phyloP scores from a whole-genome alignment of 1,139 yeast species.

The Geotrichum phurueaensis region DNA sequence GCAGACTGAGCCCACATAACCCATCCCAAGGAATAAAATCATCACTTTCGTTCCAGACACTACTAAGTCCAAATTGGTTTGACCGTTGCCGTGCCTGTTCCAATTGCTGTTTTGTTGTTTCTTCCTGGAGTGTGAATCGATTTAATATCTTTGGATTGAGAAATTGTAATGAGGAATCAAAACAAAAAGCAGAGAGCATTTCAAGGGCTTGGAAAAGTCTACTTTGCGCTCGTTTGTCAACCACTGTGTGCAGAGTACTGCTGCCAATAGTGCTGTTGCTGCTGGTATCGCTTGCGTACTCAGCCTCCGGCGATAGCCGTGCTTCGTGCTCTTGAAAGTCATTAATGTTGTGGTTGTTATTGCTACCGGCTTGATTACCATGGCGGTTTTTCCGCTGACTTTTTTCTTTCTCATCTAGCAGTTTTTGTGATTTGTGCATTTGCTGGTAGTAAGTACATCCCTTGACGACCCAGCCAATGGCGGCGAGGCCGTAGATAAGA shows the following conservation, averaged over 20 bases:
- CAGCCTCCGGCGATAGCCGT: not conserved
- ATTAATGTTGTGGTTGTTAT: not conserved
- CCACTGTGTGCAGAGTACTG: not conserved
- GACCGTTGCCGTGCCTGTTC: not conserved
- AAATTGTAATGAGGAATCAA: not conserved
- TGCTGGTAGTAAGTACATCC: slow-evolving; percentile 9
- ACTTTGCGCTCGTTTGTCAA: slow-evolving; percentile 27
- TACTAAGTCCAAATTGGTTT: not conserved
- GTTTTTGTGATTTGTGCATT: slow-evolving; percentile 1
- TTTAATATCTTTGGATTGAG: slow-evolving; percentile 4
- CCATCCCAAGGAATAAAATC: slow-evolving; percentile 15
- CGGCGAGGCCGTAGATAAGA: slow-evolving; percentile 30
- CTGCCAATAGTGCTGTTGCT: not conserved
- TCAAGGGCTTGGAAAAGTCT: slow-evolving; percentile 32
- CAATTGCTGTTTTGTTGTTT: not conserved
- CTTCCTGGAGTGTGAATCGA: not conserved
- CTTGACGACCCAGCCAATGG: slow-evolving; percentile 26
- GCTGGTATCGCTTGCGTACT: not conserved
- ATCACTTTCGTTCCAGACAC: slow-evolving; percentile 4
- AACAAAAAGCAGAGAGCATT: slow-evolving; percentile 25
- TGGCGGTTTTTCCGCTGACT: not conserved
- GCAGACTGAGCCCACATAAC: slow-evolving; percentile 2
- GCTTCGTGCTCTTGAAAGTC: not conserved
- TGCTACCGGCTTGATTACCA: not conserved
- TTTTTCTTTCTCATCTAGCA: not conserved